Evolutionary conservation across 148 eudicot genomes (phyloP).

Genomic region (Vaccinium myrtillus): DNA sequence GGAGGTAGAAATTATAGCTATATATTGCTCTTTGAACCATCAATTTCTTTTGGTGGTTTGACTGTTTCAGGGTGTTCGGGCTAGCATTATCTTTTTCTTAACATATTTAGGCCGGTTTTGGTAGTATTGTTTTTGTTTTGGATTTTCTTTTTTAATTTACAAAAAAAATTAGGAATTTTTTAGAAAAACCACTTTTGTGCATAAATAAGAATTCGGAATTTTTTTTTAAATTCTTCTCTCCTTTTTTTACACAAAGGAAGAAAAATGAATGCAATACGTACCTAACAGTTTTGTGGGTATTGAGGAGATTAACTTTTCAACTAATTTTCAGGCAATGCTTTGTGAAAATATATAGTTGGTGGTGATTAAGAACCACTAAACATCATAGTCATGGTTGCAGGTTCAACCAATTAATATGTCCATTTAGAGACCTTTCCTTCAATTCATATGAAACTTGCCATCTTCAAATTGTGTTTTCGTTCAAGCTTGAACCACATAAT

Average conservation of each 20-base stretch:
- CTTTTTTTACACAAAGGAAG: not conserved
- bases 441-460: not conserved
- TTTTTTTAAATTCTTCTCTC: not conserved
- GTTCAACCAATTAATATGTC: constrained; percentile 1
- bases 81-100: too few species aligned
- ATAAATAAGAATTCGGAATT: not conserved
- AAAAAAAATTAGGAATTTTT: too few species aligned
- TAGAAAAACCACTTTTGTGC: too few species aligned
- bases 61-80: not conserved
- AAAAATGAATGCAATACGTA: not conserved
- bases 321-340: not conserved
- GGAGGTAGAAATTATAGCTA: not conserved
- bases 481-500: not conserved
- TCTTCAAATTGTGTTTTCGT: constrained; percentile 11
- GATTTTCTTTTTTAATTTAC: too few species aligned
- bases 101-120: too few species aligned
- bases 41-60: not conserved
- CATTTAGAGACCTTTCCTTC: not conserved
- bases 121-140: too few species aligned
- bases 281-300: not conserved
- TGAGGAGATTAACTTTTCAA: not conserved
- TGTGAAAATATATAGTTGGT: not conserved
- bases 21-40: not conserved
- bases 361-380: not conserved
- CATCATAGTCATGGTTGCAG: not conserved